Conservation (phyloP, 805 yeast genomes). For the Teunomyces cretensis region DNA sequence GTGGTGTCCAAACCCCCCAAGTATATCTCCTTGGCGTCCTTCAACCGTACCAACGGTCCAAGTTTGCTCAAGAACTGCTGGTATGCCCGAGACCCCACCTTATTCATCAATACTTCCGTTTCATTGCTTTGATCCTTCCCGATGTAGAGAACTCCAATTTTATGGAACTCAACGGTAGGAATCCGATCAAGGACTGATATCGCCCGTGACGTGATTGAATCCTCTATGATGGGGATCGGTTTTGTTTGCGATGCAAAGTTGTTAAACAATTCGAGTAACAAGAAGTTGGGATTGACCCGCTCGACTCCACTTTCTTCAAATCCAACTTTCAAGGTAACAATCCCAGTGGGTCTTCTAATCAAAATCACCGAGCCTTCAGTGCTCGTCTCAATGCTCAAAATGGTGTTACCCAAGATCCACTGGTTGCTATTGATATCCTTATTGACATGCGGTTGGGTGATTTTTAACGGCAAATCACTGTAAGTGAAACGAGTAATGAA, state of each 20-base stretch:
- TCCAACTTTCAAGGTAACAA: conserved; percentile 44
- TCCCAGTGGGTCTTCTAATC: conserved; percentile 69
- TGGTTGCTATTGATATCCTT: conserved; percentile 24
- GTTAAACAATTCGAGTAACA: conserved; percentile 51
- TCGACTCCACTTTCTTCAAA: conserved; percentile 31
- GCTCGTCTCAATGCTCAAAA: conserved; percentile 58
- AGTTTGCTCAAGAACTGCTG: conserved; percentile 56
- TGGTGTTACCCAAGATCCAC: conserved; percentile 63
- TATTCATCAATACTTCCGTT: conserved; percentile 60
- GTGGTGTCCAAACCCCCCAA: conserved; percentile 81
- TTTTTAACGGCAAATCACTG: conserved; percentile 57
- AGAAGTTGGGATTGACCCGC: conserved; percentile 40
- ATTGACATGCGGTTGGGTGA: conserved; percentile 14
- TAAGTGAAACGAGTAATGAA: conserved; percentile 65
- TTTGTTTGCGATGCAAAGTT: conserved; percentile 32
- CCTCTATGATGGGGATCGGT: conserved; percentile 55
- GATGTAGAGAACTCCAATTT: conserved; percentile 75
- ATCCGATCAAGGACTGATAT: conserved; percentile 66
- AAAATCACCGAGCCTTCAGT: conserved; percentile 43
- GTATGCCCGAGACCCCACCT: conserved; percentile 62
- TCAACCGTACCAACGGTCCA: conserved; percentile 61
- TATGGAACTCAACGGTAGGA: conserved; percentile 76
- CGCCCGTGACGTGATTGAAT: conserved; percentile 46
- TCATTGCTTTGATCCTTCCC: conserved; percentile 67
- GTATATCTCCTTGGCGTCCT: conserved; percentile 50